Conservation (phyloP, 345 rosid genomes). For the Lepidium africanum region DNA sequence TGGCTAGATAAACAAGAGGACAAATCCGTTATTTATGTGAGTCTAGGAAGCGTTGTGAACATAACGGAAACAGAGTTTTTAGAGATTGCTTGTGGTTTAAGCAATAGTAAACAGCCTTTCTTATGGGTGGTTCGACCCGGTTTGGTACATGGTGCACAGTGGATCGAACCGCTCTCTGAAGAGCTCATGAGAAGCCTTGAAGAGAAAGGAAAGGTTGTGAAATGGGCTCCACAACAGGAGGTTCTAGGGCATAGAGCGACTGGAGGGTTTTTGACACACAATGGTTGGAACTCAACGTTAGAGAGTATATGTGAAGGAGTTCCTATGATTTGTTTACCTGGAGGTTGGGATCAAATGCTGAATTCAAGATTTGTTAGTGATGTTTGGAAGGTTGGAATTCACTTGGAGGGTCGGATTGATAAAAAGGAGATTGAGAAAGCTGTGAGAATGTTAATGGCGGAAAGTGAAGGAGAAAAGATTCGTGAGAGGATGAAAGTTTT, state of each 20-base stretch:
- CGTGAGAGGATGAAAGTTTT: slow-evolving; percentile 17
- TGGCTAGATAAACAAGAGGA: slow-evolving; percentile 46
- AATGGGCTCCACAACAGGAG: slow-evolving; percentile 27
- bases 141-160: not conserved
- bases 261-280: slow-evolving; percentile 27
- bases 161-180: not conserved
- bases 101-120: slow-evolving; percentile 35
- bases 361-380: slow-evolving; percentile 25
- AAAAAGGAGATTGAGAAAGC: slow-evolving; percentile 22
- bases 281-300: slow-evolving; percentile 29
- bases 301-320: slow-evolving; percentile 32
- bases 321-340: slow-evolving; percentile 27
- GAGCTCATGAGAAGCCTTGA: slow-evolving; percentile 22
- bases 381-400: slow-evolving; percentile 16
- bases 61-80: slow-evolving; percentile 24
- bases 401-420: slow-evolving; percentile 17
- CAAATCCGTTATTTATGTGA: slow-evolving; percentile 39
- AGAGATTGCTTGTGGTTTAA: slow-evolving; percentile 49
- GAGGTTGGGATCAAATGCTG: slow-evolving; percentile 24
- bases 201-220: slow-evolving; percentile 34
- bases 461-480: slow-evolving; percentile 1
- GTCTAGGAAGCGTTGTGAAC: slow-evolving; percentile 43
- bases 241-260: slow-evolving; percentile 19
- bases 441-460: slow-evolving; percentile 17
- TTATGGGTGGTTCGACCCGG: slow-evolving; percentile 42